Base-by-base conservation (phyloP, 345 rosid genomes). In the Eutrema heterophyllum region DNA sequence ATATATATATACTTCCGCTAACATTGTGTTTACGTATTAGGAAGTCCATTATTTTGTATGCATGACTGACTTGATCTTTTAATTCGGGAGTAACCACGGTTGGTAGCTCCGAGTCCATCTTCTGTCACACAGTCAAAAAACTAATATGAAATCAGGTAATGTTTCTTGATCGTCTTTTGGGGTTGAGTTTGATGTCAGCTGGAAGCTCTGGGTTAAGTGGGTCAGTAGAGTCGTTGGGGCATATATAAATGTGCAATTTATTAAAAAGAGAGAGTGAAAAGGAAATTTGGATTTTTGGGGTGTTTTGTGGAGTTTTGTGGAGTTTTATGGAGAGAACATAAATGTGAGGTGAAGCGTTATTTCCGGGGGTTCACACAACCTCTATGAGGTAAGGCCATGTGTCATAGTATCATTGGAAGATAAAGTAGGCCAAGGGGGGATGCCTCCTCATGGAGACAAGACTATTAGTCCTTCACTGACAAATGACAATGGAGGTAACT, bases 361-460 rank as follows among this genome's bases (percentile, higher is more conserved):
- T 58, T 71, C 77, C 77, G 81, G 81, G 81, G 76, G 81, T n/a
- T 77, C 68, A 65, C 72, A 66, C 21, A 71, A 48, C 52, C 2
- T 68, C 0, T 6, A 52, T 27, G 16, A 46, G 45, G 11, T 43
- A 14, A 13, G 4, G 0, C 24, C 69, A 71, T 69, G 68, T 71
- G 73, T 71, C 67, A 0, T 16, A n/a, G 3, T 14, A 0, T 3
- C 1, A 43, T 35, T 41, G 73, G 81, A 40, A 29, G n/a, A 46
- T 36, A 0, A 9, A 69, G 74, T 69, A 53, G 74, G 74, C 57
- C 74, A 44, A 35, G 27, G 40, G 55, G 67, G 72, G 35, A 45
- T 70, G 80, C 55, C 71, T 69, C 32, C 75, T 76, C 75, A 70
- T 64, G 68, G 43, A 36, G 80, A 65, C 80, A 71, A 64, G 63